Conservation (phyloP, 805 yeast genomes). For the Yamadazyma nakazawae region DNA sequence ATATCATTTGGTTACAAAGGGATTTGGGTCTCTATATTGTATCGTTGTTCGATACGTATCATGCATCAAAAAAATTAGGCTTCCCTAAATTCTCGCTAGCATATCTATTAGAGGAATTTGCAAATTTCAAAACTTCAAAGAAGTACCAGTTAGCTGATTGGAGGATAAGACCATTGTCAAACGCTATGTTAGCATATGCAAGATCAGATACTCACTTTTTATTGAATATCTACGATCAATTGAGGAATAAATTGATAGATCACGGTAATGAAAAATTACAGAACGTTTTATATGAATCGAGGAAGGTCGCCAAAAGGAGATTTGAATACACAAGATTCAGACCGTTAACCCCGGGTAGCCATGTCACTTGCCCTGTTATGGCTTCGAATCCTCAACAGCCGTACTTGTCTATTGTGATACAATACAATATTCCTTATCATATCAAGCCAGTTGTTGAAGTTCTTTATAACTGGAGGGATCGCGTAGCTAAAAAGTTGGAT, state of each 20-base stretch:
- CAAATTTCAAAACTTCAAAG: conserved; percentile 83
- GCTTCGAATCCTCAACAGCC: conserved; percentile 54
- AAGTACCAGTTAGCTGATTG: conserved; percentile 96
- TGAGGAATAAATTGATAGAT: conserved; percentile 58
- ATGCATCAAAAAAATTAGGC: conserved; percentile 78
- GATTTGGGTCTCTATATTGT: conserved; percentile 92
- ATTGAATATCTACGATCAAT: conserved; percentile 70
- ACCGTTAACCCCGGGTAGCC: conserved; percentile 24
- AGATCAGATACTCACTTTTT: conserved; percentile 93
- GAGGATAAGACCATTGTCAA: conserved; percentile 82
- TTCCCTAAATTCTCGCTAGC: conserved; percentile 84
- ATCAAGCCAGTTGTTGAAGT: conserved; percentile 55
- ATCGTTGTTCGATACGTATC: conserved; percentile 86
- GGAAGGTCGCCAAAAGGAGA: conserved; percentile 74
- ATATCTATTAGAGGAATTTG: conserved; percentile 73
- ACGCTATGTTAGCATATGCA: conserved; percentile 80
- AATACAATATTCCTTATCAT: conserved; percentile 58
- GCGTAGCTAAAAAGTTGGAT: conserved; percentile 67
- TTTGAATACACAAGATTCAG: conserved; percentile 78
- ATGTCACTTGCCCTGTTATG: conserved; percentile 48
- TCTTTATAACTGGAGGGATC: conserved; percentile 82
- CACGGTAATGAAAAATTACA: conserved; percentile 38
- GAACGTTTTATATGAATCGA: conserved; percentile 68
- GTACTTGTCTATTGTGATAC: conserved; percentile 59
- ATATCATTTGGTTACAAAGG: conserved; percentile 93